Evolutionary conservation across 2,329 filamentous ascomycete species (phyloP), one percentile per base, ranked within the genome.

Genomic region (Zymoseptoria passerinii): DNA sequence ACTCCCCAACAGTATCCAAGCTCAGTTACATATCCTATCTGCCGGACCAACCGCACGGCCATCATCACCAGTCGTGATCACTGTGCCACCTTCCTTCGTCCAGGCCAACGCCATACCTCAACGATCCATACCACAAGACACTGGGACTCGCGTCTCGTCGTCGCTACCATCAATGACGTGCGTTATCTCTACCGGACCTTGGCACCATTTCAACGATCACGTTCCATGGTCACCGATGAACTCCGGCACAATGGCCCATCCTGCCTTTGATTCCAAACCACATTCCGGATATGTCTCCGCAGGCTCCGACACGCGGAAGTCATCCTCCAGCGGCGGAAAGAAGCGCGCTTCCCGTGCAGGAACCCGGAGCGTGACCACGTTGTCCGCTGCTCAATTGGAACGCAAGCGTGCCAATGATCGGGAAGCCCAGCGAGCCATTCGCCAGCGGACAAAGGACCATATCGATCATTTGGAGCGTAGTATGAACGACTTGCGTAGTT

Each of bases 401-500:
- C 74, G 81, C 54, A 84, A 84, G 69, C 75, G 81, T 59, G 81
- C 81, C 61, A 83, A 83, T 68, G 81, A 84, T 68, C 76, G 81
- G 61, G 81, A 84, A 70, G 81, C 81, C 56, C 81, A 84, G 67
- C 76, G 81, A 63, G 81, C 80, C 53, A 84, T 83, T 63, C 78
- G 81, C 28, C 80, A 82, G 66, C 72, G 81, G 60, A 83, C 80
- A 49, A 83, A 81, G 63, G 80, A 82, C 63, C 81, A 82, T 67
- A 83, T 83, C 60, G 81, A 83, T 62, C 74, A 73, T 28, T 75
- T 84, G n/a, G 80, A 84, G 65, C 72, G 75, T 53, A 78, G 80
- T 58, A 77, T 83, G 52, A 76, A 75, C 50, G 80, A 83, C 51
- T 73, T 83, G 52, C 78, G 74, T 53, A 70, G 76, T 9, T 77